These are phyloP conservation scores for Fraxinus quadrangulata DNA, from an alignment of 257 asterid genomes.

Conservation along the genomic window DNA sequence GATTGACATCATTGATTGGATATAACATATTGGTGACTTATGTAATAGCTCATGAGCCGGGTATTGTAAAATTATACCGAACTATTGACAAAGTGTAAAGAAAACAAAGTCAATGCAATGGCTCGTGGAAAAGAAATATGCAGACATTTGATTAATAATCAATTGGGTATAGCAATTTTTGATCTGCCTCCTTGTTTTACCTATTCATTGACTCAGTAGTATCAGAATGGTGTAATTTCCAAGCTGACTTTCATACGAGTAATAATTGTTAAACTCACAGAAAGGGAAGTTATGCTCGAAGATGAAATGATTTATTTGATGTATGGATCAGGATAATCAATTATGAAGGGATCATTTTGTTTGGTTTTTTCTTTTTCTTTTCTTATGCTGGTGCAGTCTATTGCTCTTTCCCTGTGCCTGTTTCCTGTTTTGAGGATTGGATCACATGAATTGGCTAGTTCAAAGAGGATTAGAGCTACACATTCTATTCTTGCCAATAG, in stretches of 20 bases:
- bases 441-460: no score
- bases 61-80: no score
- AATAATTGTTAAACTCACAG: background rate
- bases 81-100: background rate
- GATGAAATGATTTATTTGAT: background rate
- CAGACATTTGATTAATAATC: constrained; percentile 2
- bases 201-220: background rate
- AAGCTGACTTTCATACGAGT: background rate
- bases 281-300: background rate
- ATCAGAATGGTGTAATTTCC: background rate
- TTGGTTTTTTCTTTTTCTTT: background rate
- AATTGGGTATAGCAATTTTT: constrained; percentile 23
- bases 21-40: constrained; percentile 5
- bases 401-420: no score
- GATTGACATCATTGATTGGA: constrained; percentile 49
- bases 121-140: background rate
- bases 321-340: background rate
- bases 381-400: background rate
- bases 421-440: no score
- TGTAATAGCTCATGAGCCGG: constrained; percentile 14
- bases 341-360: background rate
- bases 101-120: background rate
- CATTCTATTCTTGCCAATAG: no score
- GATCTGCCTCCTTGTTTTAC: constrained; percentile 19
- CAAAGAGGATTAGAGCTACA: no score